Evolutionary conservation across 2,329 filamentous ascomycete species (phyloP).

Genomic region (Pseudogymnoascus sp.): DNA sequence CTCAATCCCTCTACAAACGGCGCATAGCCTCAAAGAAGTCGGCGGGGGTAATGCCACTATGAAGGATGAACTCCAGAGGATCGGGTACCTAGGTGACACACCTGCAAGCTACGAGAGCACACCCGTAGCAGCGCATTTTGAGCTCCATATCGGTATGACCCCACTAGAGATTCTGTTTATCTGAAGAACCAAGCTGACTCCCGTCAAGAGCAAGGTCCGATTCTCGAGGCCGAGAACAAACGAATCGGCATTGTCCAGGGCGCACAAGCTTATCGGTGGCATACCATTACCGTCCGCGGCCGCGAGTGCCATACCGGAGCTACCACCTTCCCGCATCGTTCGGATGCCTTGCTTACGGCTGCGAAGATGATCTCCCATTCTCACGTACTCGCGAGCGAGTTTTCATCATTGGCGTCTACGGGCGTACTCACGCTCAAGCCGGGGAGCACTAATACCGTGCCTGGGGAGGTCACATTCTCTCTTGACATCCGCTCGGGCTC

Average conservation of each 20-base stretch:
- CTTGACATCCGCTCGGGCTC: constrained; percentile 57
- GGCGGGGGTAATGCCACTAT: constrained; percentile 52
- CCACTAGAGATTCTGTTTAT: neutral
- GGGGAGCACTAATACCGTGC: constrained; percentile 66
- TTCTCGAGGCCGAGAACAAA: constrained; percentile 55
- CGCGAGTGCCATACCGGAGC: constrained; percentile 68
- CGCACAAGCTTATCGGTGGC: constrained; percentile 70
- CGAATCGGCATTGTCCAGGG: constrained; percentile 64
- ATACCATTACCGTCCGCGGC: constrained; percentile 56
- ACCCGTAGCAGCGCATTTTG: constrained; percentile 70
- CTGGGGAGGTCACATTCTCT: constrained; percentile 57
- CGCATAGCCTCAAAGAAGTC: constrained; percentile 56
- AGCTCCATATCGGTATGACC: constrained; percentile 61
- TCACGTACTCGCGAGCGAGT: constrained; percentile 51
- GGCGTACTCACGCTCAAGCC: constrained; percentile 61
- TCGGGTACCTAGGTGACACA: constrained; percentile 57
- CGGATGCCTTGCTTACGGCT: constrained; percentile 61
- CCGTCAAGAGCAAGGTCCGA: constrained; percentile 57
- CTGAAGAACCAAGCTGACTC: neutral
- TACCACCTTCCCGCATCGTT: constrained; percentile 57
- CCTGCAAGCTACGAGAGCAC: constrained; percentile 49
- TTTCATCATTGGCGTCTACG: constrained; percentile 57
- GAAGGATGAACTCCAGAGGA: constrained; percentile 61
- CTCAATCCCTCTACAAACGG: constrained; percentile 53
- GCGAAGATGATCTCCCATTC: constrained; percentile 59